Conservation (phyloP, 2,329 filamentous ascomycete genomes). For the Cadophora sp. region DNA sequence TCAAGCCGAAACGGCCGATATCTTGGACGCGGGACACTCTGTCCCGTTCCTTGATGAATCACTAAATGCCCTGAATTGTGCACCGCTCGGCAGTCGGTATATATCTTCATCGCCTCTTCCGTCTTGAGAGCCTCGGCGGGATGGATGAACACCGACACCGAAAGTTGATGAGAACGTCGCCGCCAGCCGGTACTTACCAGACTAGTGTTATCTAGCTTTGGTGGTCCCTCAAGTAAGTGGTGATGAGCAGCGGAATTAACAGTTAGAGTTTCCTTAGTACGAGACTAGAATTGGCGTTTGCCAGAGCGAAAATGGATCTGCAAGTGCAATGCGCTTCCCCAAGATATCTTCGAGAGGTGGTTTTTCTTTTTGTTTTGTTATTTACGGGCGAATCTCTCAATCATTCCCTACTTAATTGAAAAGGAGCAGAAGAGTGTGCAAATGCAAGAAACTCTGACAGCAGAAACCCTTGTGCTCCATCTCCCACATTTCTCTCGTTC, state of each 20-base stretch:
- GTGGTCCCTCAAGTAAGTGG: background rate
- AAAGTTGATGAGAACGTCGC: background rate
- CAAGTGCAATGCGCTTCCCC: background rate
- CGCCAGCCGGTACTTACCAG: background rate
- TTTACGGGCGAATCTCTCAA: too few relatives aligned
- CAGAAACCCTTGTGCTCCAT: too few relatives aligned
- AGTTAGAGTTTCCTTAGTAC: background rate
- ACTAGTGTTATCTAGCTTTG: background rate
- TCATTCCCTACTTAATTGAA: too few relatives aligned
- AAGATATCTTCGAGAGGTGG: too few relatives aligned
- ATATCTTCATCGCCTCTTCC: background rate
- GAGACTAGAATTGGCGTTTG: background rate
- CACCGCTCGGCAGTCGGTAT: background rate
- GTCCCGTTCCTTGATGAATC: too few relatives aligned
- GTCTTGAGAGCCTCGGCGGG: background rate
- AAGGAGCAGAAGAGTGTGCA: too few relatives aligned
- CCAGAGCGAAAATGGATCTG: background rate
- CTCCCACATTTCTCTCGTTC: too few relatives aligned
- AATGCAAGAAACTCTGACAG: too few relatives aligned
- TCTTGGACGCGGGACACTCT: background rate
- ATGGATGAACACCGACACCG: background rate
- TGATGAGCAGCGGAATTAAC: background rate
- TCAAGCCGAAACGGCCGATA: background rate
- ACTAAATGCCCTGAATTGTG: background rate
- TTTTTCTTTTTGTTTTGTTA: too few relatives aligned